phyloP scores from a whole-genome alignment of 1,284 basidiomycete species.

The Sanghuangporus sanghuang region DNA sequence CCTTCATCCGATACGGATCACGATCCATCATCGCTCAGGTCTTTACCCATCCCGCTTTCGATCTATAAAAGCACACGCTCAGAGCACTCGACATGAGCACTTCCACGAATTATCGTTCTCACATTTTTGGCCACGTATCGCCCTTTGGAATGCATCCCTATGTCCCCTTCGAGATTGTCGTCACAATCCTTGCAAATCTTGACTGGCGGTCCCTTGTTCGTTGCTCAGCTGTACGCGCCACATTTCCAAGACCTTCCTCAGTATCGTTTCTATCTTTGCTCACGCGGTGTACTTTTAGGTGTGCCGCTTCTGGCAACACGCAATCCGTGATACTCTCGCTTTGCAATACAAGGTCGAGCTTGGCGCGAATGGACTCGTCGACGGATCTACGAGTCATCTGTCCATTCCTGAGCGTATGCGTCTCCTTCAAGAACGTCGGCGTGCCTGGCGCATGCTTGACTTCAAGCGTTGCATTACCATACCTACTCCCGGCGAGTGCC shows the following conservation, averaged over 20 bases:
- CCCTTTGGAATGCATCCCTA: constrained; percentile 12
- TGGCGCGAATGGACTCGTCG: constrained; percentile 38
- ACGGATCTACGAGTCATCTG: constrained; percentile 22
- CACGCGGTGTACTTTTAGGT: constrained; percentile 29
- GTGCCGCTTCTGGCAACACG: constrained; percentile 31
- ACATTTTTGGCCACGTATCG: neutral
- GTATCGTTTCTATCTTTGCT: neutral
- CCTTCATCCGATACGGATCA: neutral
- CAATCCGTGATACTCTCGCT: constrained; percentile 33
- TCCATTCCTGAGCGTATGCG: constrained; percentile 32
- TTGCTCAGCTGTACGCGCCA: constrained; percentile 22
- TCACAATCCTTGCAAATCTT: constrained; percentile 24
- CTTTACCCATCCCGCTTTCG: neutral
- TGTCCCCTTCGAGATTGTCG: constrained; percentile 25
- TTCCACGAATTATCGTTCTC: neutral
- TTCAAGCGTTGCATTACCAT: constrained; percentile 31
- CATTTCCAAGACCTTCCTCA: neutral
- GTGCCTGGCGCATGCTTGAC: constrained; percentile 37
- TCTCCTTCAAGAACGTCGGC: constrained; percentile 34
- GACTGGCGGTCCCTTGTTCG: constrained; percentile 22
- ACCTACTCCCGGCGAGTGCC: constrained; percentile 36
- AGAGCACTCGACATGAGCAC: neutral
- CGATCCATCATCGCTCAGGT: neutral
- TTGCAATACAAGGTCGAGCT: constrained; percentile 49
- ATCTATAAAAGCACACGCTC: neutral